Conservation (phyloP, 805 yeast genomes). For the Zygoascus biomembranicola region DNA sequence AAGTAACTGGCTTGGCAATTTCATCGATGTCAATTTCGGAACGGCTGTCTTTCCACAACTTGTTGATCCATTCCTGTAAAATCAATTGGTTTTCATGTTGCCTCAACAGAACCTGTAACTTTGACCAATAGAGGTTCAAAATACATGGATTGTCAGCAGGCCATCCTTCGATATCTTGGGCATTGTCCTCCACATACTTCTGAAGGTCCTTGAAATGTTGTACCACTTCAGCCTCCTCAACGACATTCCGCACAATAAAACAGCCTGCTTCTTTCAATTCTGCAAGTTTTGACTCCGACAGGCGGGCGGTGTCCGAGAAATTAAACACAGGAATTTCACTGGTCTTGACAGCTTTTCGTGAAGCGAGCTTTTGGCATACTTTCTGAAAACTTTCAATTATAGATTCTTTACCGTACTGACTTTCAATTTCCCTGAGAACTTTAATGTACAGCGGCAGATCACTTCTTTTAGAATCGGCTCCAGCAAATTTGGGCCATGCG, state of each 20-base stretch:
- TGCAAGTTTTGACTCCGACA: not conserved
- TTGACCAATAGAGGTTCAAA: slow-evolving; percentile 34
- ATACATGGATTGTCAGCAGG: slow-evolving; percentile 15
- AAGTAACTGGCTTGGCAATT: slow-evolving; percentile 25
- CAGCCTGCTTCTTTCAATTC: slow-evolving; percentile 21
- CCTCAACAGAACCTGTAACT: slow-evolving; percentile 33
- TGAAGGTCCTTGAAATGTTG: slow-evolving; percentile 21
- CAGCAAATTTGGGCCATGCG: not conserved
- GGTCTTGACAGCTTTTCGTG: not conserved
- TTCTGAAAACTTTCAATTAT: not conserved
- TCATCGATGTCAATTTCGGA: not conserved
- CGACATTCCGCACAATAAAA: slow-evolving; percentile 29
- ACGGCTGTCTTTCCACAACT: not conserved
- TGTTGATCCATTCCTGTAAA: slow-evolving; percentile 10
- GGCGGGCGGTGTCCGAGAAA: not conserved
- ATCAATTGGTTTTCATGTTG: slow-evolving; percentile 32
- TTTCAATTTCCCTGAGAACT: not conserved
- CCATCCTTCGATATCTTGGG: slow-evolving; percentile 1
- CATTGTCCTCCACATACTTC: slow-evolving; percentile 25
- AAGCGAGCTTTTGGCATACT: not conserved
- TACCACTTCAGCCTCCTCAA: slow-evolving; percentile 23
- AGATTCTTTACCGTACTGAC: not conserved
- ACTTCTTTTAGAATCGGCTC: not conserved
- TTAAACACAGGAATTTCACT: not conserved
- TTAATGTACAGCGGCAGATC: not conserved